Conservation (phyloP, 1,284 basidiomycete genomes). For the Cronartium ribicola region DNA sequence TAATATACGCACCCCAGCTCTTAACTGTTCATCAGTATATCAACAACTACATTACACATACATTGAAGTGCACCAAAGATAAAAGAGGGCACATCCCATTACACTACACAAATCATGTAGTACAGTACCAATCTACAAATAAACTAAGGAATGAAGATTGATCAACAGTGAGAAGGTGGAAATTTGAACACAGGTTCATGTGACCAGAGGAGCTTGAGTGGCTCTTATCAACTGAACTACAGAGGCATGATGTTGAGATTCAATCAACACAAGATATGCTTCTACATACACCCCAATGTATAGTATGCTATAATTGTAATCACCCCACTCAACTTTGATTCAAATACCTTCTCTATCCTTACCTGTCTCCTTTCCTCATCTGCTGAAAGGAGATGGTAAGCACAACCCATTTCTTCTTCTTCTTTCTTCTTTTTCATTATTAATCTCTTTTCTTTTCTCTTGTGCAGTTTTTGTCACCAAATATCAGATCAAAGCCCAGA, state of each 20-base stretch:
- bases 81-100: too few relatives aligned
- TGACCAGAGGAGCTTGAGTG: too few relatives aligned
- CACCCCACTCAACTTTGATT: background rate
- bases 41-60: too few relatives aligned
- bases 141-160: too few relatives aligned
- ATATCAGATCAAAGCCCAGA: background rate
- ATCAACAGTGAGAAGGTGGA: too few relatives aligned
- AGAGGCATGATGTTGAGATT: constrained; percentile 3
- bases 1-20: too few relatives aligned
- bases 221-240: too few relatives aligned
- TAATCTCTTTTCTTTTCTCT: background rate
- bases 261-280: background rate
- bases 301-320: background rate
- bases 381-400: background rate
- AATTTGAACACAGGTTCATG: too few relatives aligned
- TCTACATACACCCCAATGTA: background rate
- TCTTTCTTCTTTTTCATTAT: background rate
- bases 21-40: too few relatives aligned
- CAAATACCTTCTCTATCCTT: background rate
- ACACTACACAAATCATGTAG: too few relatives aligned
- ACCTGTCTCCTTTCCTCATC: constrained; percentile 1
- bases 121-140: too few relatives aligned
- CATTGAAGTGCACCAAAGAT: too few relatives aligned
- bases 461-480: background rate
- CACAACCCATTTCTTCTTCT: background rate